These are phyloP conservation scores for Tetracladium marchalianum DNA, from an alignment of 495 filamentous ascomycete genomes.

Conservation along the genomic window DNA sequence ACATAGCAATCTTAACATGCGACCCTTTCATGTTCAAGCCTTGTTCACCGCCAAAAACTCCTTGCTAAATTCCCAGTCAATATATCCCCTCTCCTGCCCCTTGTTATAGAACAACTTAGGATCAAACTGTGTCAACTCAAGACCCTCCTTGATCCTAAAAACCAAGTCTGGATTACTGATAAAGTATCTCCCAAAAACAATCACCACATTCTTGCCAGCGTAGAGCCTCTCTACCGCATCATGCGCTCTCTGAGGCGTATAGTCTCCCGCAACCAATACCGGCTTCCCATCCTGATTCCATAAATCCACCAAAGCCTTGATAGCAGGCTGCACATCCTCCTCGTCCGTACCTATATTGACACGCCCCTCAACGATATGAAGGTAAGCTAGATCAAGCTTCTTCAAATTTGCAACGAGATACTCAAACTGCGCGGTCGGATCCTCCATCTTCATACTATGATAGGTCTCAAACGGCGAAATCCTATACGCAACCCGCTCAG, in stretches of 20 bases:
- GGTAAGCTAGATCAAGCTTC: slow-evolving; percentile 49
- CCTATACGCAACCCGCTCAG: slow-evolving; percentile 50
- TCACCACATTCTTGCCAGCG: slow-evolving; percentile 37
- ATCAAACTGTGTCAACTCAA: slow-evolving; percentile 47
- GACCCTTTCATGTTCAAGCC: not conserved
- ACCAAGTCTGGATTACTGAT: slow-evolving; percentile 65
- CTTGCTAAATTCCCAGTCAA: slow-evolving; percentile 53
- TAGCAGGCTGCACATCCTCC: slow-evolving; percentile 31
- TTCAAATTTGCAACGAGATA: slow-evolving; percentile 44
- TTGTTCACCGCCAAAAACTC: slow-evolving; percentile 26
- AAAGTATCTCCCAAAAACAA: slow-evolving; percentile 55
- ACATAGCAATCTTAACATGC: too few species aligned
- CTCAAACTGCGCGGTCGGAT: slow-evolving; percentile 53
- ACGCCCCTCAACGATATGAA: slow-evolving; percentile 53
- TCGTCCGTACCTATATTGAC: slow-evolving; percentile 13
- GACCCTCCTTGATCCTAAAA: slow-evolving; percentile 47
- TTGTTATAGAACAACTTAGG: slow-evolving; percentile 47
- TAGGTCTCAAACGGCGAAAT: slow-evolving; percentile 55
- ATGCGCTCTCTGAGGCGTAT: slow-evolving; percentile 34
- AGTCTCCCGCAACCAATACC: slow-evolving; percentile 55
- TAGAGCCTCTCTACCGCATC: slow-evolving; percentile 44
- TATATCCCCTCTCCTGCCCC: slow-evolving; percentile 47
- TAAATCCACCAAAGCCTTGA: slow-evolving; percentile 44
- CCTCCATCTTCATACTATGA: slow-evolving; percentile 59
- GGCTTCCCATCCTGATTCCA: slow-evolving; percentile 34